Conservation (phyloP, 2,329 filamentous ascomycete species). For the Coleophoma eucalyptorum region DNA sequence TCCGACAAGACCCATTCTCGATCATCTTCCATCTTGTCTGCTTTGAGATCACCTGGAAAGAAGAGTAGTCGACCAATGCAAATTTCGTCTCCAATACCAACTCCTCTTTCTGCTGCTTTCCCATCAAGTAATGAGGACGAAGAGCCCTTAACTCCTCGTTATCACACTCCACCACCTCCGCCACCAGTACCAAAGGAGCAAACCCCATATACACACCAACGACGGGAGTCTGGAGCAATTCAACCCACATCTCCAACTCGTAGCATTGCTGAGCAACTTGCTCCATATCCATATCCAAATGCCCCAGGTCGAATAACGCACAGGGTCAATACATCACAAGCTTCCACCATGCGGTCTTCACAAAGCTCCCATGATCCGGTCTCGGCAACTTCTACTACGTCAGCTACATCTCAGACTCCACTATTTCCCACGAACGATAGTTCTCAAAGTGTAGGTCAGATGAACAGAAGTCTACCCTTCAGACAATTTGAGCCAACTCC, state of each 20-base stretch:
- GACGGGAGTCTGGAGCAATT: slow-evolving; percentile 6
- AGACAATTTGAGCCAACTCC: slow-evolving; percentile 58
- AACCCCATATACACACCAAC: slow-evolving; percentile 27
- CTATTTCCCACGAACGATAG: slow-evolving; percentile 8
- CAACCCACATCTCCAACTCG: slow-evolving; percentile 17
- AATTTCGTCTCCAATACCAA: slow-evolving; percentile 65
- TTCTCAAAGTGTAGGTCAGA: neutral
- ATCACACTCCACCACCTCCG: slow-evolving; percentile 53
- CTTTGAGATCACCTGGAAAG: slow-evolving; percentile 53
- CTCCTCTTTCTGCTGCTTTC: slow-evolving; percentile 57
- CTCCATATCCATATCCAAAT: slow-evolving; percentile 9
- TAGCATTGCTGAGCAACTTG: slow-evolving; percentile 22
- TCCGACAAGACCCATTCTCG: slow-evolving; percentile 47
- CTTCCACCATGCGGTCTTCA: slow-evolving; percentile 5
- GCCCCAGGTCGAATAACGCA: slow-evolving; percentile 2
- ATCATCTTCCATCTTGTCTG: slow-evolving; percentile 55
- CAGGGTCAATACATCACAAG: slow-evolving; percentile 14
- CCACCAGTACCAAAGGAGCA: slow-evolving; percentile 51
- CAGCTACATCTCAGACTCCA: slow-evolving; percentile 15
- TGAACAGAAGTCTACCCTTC: slow-evolving; percentile 41
- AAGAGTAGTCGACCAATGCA: slow-evolving; percentile 37
- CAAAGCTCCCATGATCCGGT: slow-evolving; percentile 9
- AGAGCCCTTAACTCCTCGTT: slow-evolving; percentile 51
- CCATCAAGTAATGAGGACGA: slow-evolving; percentile 53
- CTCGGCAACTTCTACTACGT: slow-evolving; percentile 11